phyloP scores from a whole-genome alignment of 1,284 basidiomycete species.

The Trichosporon faecale region DNA sequence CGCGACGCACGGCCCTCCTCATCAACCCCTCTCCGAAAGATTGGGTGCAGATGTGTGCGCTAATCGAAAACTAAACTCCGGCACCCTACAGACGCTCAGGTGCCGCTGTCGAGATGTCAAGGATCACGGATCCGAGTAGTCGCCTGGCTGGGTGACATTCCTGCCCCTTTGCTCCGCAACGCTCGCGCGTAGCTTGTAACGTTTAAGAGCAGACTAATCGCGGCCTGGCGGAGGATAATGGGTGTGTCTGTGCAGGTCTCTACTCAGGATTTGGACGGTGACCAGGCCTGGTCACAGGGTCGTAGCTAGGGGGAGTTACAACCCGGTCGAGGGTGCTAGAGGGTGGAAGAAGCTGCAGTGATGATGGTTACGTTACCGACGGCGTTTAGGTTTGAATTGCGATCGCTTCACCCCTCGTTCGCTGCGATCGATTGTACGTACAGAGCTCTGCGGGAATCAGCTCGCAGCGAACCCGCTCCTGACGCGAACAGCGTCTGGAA shows the following conservation, averaged over 20 bases:
- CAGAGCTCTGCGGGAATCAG: not conserved
- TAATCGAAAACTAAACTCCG: not conserved
- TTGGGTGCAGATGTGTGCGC: not conserved
- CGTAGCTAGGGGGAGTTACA: not conserved
- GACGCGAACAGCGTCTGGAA: not conserved
- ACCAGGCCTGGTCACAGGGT: not conserved
- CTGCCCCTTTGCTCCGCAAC: not conserved
- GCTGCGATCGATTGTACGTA: conserved; percentile 1
- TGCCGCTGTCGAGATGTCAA: not conserved
- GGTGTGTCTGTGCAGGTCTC: not conserved
- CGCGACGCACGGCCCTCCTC: not conserved
- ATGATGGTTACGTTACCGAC: not conserved
- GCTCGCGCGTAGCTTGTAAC: not conserved
- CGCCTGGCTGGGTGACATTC: not conserved
- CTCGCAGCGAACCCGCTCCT: not conserved
- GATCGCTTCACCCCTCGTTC: not conserved
- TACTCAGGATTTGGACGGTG: not conserved
- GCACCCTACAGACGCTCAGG: not conserved
- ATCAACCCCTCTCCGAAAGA: not conserved
- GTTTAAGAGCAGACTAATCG: not conserved
- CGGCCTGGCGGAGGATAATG: not conserved
- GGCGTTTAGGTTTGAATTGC: conserved; percentile 1
- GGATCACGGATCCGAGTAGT: not conserved
- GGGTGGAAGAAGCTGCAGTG: not conserved
- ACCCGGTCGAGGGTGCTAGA: not conserved